A percentile compares a stretch with the other conserved stretches of the same genome.
phyloP scores from a whole-genome alignment of 2,329 filamentous ascomycete species.

The Colletotrichum lupini region DNA sequence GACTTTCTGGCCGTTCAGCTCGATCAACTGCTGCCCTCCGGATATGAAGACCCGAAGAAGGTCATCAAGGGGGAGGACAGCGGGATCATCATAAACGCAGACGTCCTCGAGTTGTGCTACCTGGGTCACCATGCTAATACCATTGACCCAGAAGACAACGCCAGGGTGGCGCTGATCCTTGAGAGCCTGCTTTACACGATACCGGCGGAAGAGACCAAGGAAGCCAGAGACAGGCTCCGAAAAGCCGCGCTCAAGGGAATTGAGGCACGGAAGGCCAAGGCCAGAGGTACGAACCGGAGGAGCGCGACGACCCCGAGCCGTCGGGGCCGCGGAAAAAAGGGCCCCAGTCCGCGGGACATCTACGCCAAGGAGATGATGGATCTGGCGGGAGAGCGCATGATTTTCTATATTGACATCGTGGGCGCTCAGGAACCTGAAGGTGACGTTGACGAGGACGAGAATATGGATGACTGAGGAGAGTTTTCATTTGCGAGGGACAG shows the following conservation, averaged over 20 bases:
- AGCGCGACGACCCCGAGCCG: constrained; percentile 41
- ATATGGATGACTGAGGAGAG: constrained; percentile 19
- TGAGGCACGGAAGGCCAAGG: constrained; percentile 59
- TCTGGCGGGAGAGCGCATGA: constrained; percentile 57
- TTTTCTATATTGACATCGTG: constrained; percentile 33
- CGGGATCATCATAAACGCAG: constrained; percentile 53
- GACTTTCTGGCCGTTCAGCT: constrained; percentile 47
- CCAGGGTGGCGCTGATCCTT: constrained; percentile 75
- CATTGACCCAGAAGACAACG: constrained; percentile 72
- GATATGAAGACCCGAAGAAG: constrained; percentile 53
- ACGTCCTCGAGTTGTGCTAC: constrained; percentile 68
- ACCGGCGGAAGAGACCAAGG: constrained; percentile 48
- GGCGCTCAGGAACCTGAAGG: constrained; percentile 2
- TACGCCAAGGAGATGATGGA: constrained; percentile 56
- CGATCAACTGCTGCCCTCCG: constrained; percentile 54
- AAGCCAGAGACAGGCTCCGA: constrained; percentile 50
- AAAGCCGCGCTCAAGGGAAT: constrained; percentile 59
- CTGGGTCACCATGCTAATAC: constrained; percentile 74
- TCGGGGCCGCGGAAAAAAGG: constrained; percentile 37
- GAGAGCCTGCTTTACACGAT: constrained; percentile 72
- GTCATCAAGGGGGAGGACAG: constrained; percentile 47
- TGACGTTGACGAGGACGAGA: neutral
- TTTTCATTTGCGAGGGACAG: neutral
- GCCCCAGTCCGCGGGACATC: constrained; percentile 48
- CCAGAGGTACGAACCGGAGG: constrained; percentile 49